phyloP scores from a whole-genome alignment of 2,329 filamentous ascomycete genomes.

The Endoconidiophora polonica region DNA sequence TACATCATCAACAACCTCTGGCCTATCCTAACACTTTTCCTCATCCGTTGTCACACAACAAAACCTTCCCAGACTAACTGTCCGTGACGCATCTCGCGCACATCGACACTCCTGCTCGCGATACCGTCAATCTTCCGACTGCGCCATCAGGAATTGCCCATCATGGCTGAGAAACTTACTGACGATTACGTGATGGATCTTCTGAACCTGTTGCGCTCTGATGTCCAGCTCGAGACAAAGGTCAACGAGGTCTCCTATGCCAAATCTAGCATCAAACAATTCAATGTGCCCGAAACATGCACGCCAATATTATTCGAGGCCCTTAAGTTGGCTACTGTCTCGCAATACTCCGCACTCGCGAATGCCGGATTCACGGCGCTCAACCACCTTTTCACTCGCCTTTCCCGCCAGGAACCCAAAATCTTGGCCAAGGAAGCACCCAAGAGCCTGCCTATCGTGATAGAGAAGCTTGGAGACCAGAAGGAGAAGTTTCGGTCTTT shows the following conservation, averaged over 20 bases:
- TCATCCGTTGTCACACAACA: no score
- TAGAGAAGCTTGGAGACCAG: slow-evolving; percentile 74
- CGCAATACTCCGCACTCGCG: slow-evolving; percentile 60
- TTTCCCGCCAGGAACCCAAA: slow-evolving; percentile 71
- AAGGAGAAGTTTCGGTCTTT: slow-evolving; percentile 70
- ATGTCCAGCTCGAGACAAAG: slow-evolving; percentile 48
- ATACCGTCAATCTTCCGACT: no score
- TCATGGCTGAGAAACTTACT: slow-evolving; percentile 40
- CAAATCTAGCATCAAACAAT: slow-evolving; percentile 84
- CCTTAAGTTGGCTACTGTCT: slow-evolving; percentile 55
- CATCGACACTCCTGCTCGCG: not conserved
- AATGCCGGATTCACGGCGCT: slow-evolving; percentile 77
- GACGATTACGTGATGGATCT: slow-evolving; percentile 42
- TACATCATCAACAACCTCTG: no score
- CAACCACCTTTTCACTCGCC: slow-evolving; percentile 70
- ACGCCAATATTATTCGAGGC: slow-evolving; percentile 67
- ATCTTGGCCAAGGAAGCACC: slow-evolving; percentile 52
- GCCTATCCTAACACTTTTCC: no score
- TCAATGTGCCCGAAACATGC: slow-evolving; percentile 63
- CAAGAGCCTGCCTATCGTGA: slow-evolving; percentile 54
- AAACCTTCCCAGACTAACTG: not conserved
- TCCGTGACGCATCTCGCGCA: not conserved
- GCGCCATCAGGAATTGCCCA: no score
- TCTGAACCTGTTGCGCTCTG: slow-evolving; percentile 28
- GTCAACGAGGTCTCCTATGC: slow-evolving; percentile 53